A percentile compares a stretch with the other conserved stretches of the same genome.
Conservation (phyloP, 2,329 filamentous ascomycete genomes). For the Nemania bipapillata region DNA sequence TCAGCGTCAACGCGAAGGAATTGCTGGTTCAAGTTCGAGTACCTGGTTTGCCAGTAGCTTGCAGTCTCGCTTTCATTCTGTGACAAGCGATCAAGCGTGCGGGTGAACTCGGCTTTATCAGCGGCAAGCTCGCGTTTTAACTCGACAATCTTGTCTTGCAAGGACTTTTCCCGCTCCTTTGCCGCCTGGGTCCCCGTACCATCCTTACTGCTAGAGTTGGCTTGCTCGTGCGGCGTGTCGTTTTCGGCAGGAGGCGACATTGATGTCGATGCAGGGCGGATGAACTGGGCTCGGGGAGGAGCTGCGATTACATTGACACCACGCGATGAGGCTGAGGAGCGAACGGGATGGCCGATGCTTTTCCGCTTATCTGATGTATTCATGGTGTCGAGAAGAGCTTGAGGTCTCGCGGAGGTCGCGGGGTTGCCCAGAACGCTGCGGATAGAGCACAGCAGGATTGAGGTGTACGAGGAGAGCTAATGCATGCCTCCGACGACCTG, state of each 20-base stretch:
- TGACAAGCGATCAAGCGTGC: conserved; percentile 64
- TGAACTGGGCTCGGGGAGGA: conserved; percentile 57
- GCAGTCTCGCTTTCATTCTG: conserved; percentile 66
- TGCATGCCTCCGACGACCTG: conserved; percentile 26
- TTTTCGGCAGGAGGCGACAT: conserved; percentile 51
- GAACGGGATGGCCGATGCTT: conserved; percentile 49
- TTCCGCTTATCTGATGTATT: conserved; percentile 60
- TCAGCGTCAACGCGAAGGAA: conserved; percentile 64
- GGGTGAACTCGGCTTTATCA: conserved; percentile 65
- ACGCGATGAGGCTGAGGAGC: conserved; percentile 49
- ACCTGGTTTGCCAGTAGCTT: conserved; percentile 68
- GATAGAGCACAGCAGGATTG: conserved; percentile 25
- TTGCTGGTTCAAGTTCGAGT: conserved; percentile 64
- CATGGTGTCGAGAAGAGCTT: conserved; percentile 54
- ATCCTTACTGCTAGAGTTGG: conserved; percentile 42
- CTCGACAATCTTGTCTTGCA: conserved; percentile 61
- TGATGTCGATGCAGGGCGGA: conserved; percentile 47
- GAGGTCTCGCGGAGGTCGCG: too few relatives aligned
- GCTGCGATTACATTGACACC: conserved; percentile 54
- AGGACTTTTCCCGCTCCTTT: conserved; percentile 47
- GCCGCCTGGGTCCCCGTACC: conserved; percentile 39
- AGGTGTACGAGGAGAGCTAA: conserved; percentile 22
- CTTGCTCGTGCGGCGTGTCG: conserved; percentile 38
- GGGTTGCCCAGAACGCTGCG: conserved; percentile 15
- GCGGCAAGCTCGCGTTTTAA: conserved; percentile 64